Evolutionary conservation across 441 rosid genomes (phyloP), one percentile per base, ranked within the genome.

Genomic region (Sinapis alba): DNA sequence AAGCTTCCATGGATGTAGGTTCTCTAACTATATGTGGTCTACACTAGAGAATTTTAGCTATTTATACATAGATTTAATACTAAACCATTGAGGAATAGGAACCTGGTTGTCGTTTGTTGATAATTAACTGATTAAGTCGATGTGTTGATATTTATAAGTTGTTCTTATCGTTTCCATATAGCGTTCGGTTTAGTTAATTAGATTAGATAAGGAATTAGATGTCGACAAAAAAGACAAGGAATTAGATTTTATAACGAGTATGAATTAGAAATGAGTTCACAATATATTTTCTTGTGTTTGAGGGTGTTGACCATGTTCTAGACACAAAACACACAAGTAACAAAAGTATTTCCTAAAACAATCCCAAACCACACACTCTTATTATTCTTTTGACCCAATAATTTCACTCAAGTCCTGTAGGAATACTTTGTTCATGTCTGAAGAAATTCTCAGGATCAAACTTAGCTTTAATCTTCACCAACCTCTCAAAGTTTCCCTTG

Each of bases 401-500:
- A 34, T 19, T 65, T 65, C 43, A 47, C 77, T 78, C 77, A 62
- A 78, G 68, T 59, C 26, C 38, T 9, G 63, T 74, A 62, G 83
- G 83, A 66, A 80, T 72, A 67, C 83, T 80, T 61, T 80, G 83
- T 63, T 80, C 83, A 70, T 80, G 80, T 5, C 75, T 80, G 13
- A 76, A 80, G 69, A 80, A 80, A 62, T 80, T 80, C 45, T 67
- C 78, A 8, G 83, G 83, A 68, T 80, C 83, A 57, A 80, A 72
- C 71, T 30, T 45, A 54, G 60, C 80, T 69, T 80, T 80, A 66
- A 76, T 65, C 43, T 76, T 56, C 60, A 76, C 83, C 69, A 80
- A 74, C 69, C 83, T 67, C 30, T 80, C 77, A 38, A 80, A 80
- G 65, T 80, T 80, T 1, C 74, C 79, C 32, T 72, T 72, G 15